phyloP scores from a whole-genome alignment of 1,284 basidiomycete species.

The Apiotrichum laibachii region DNA sequence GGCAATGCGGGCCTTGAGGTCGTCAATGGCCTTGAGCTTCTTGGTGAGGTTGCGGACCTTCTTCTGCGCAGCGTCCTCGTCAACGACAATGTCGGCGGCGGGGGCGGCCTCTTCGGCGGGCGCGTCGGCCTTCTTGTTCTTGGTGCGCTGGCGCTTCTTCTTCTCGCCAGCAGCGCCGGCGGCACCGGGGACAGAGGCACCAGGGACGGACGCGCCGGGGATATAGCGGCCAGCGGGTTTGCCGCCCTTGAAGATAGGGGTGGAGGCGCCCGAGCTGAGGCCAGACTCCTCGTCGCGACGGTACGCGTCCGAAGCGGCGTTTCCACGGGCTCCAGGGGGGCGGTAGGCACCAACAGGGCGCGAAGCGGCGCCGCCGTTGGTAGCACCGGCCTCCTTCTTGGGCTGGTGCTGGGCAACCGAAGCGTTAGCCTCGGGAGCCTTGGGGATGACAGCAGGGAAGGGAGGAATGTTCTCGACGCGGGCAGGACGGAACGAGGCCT shows the following conservation, averaged over 20 bases:
- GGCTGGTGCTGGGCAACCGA: slow-evolving; percentile 54
- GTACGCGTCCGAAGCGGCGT: slow-evolving; percentile 77
- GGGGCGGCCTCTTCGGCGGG: slow-evolving; percentile 17
- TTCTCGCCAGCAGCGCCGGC: slow-evolving; percentile 52
- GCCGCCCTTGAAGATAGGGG: slow-evolving; percentile 60
- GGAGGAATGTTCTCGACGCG: slow-evolving; percentile 63
- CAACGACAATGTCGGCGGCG: slow-evolving; percentile 51
- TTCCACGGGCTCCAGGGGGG: slow-evolving; percentile 85
- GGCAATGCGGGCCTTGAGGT: slow-evolving; percentile 83
- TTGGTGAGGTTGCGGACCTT: slow-evolving; percentile 93
- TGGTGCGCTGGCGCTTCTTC: slow-evolving; percentile 60
- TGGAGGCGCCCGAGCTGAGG: slow-evolving; percentile 50
- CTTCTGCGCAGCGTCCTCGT: slow-evolving; percentile 76
- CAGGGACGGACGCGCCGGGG: slow-evolving; percentile 61
- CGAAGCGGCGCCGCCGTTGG: slow-evolving; percentile 49
- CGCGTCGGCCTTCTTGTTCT: slow-evolving; percentile 55
- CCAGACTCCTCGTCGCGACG: slow-evolving; percentile 79
- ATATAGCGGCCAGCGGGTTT: slow-evolving; percentile 56
- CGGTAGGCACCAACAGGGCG: slow-evolving; percentile 79
- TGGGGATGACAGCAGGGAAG: slow-evolving; percentile 72
- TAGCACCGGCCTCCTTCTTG: slow-evolving; percentile 36
- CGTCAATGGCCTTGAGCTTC: slow-evolving; percentile 91
- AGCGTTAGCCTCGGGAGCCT: slow-evolving; percentile 68
- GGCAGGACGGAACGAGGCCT: slow-evolving; percentile 78
- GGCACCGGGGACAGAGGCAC: slow-evolving; percentile 29